Percentiles rank a stretch among this genome's conserved stretches.
Conservation (phyloP, 1,139 yeast genomes). For the Diutina mesorugosa region DNA sequence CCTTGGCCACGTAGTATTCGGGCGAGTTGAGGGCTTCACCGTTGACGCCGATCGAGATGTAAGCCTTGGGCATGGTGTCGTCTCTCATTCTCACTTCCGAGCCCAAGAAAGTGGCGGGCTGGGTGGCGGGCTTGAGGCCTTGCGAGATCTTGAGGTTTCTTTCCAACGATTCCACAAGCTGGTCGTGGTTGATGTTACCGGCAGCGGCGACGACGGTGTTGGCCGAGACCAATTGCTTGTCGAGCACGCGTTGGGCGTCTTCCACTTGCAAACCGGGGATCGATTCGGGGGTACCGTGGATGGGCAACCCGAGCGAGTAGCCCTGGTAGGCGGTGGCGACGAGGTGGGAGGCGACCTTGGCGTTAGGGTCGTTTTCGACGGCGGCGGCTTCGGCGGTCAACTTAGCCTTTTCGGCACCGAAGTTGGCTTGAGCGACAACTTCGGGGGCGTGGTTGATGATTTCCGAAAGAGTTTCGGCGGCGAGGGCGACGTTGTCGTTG, state of each 20-base stretch:
- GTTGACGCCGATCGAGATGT: constrained; percentile 59
- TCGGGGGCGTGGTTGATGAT: constrained; percentile 23
- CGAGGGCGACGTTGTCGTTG: constrained; percentile 28
- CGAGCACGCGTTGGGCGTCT: constrained; percentile 46
- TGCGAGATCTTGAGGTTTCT: constrained; percentile 30
- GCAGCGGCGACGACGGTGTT: constrained; percentile 62
- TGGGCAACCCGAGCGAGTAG: constrained; percentile 65
- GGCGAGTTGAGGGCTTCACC: constrained; percentile 57
- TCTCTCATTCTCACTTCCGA: constrained; percentile 82
- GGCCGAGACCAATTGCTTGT: constrained; percentile 43
- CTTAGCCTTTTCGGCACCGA: constrained; percentile 21
- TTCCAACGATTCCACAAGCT: constrained; percentile 53
- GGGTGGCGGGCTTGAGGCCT: constrained; percentile 42
- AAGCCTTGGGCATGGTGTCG: constrained; percentile 72
- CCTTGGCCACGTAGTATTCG: constrained; percentile 56
- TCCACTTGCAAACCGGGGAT: constrained; percentile 40
- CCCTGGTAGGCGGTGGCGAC: constrained; percentile 78
- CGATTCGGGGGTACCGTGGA: constrained; percentile 58
- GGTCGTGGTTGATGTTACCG: constrained; percentile 61
- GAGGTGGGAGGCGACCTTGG: constrained; percentile 57
- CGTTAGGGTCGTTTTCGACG: constrained; percentile 32
- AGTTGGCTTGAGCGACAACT: constrained; percentile 20
- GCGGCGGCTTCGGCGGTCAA: constrained; percentile 26
- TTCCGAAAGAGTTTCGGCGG: constrained; percentile 24
- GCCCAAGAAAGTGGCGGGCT: constrained; percentile 58